Percentiles rank a stretch among this genome's conserved stretches.
Conservation (phyloP, 148 eudicot species). For the Chenopodium album region DNA sequence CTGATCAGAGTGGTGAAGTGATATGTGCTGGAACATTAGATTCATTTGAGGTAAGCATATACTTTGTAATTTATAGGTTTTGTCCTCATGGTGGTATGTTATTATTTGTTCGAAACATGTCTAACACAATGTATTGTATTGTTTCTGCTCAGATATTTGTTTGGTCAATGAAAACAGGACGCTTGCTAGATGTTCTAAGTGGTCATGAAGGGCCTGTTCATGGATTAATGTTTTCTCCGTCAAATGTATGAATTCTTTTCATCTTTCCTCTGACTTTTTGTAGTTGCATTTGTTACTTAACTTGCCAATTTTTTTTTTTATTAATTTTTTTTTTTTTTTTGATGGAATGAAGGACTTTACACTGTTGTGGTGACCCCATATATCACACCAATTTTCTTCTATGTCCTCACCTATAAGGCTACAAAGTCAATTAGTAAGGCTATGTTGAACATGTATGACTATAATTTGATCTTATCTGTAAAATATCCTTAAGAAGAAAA, state of each 20-base stretch:
- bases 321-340: neutral
- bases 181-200: conserved; percentile 86
- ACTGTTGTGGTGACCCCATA: neutral
- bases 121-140: conserved; percentile 10
- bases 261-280: neutral
- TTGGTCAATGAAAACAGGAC: conserved; percentile 99
- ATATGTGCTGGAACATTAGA: conserved; percentile 99
- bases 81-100: neutral
- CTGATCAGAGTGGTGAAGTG: conserved; percentile 98
- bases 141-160: conserved; percentile 68
- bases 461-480: too few species aligned
- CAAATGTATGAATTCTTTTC: conserved; percentile 53
- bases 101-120: conserved; percentile 10
- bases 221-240: conserved; percentile 90
- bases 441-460: too few species aligned
- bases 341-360: neutral
- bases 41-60: conserved; percentile 77
- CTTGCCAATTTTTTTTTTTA: neutral
- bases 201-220: conserved; percentile 99
- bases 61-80: neutral
- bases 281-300: neutral
- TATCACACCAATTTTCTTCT: neutral
- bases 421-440: too few species aligned
- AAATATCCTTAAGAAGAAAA: too few species aligned
- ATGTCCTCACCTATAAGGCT: neutral